Base-by-base conservation (phyloP, 2,329 filamentous ascomycete genomes). In the Alternaria sp. region DNA sequence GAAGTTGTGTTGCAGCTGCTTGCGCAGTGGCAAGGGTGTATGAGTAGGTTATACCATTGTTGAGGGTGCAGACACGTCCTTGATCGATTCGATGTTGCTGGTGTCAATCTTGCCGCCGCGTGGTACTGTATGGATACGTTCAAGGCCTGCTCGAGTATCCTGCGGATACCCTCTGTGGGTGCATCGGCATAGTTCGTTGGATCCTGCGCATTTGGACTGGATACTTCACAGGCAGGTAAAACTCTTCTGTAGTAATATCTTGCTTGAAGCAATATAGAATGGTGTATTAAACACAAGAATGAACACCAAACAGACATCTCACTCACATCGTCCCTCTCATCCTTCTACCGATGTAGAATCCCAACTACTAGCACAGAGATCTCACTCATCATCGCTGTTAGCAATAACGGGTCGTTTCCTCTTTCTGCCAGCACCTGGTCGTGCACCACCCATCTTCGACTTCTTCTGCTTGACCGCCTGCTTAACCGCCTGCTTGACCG, bases 141-240 rank as follows among this genome's bases (percentile, higher is more conserved):
- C 9, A 57, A 61, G 7, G 67, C 69, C 41, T 66, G 33, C 46
- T 76, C 71, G 20, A 78, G 63, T 9, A 79, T 71, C 9, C 75
- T 63, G 25, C 76, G 64, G n/a, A 78, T 76, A 23, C 71, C 75
- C 69, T 79, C 76, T 14, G 69, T 73, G 4, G 76, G 76, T 6
- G 76, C 76, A 67, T 79, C 75, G 14, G 61, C 49, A 53, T 77
- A 79, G 47, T 77, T 74, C 3, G 56, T 46, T 2, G 76, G 76
- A 57, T 77, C 75, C 18, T 41, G 37, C n/a, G 37, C 37, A 41
- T 41, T 5, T 10, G 2, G 37, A 18, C 9, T 41, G n/a, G 1
- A 1, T 18, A 41, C 8, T 41, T 18, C 5, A 41, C 15, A 18
- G 37, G n/a, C 37, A 41, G 0, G 9, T 11, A 3, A 1, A 10